These are phyloP conservation scores for Coprinopsis strossmayeri DNA, from an alignment of 768 basidiomycete species.

Conservation along the genomic window DNA sequence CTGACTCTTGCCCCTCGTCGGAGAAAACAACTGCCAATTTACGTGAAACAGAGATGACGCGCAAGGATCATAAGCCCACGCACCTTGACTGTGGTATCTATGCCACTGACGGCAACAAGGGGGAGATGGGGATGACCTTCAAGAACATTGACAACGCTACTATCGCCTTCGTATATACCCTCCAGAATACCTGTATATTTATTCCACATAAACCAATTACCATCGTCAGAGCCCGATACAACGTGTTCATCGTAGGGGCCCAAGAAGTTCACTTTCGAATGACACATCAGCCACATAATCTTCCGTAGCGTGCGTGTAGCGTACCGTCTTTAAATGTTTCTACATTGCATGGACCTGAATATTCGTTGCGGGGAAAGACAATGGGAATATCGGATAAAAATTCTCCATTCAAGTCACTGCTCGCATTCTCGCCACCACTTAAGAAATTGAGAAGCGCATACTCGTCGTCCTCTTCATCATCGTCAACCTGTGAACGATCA, in stretches of 20 bases:
- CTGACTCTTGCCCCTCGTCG: slow-evolving; percentile 35
- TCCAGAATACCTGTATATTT: slow-evolving; percentile 58
- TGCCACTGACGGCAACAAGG: slow-evolving; percentile 80
- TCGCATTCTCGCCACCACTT: no score
- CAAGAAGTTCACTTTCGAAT: slow-evolving; percentile 88
- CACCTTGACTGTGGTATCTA: slow-evolving; percentile 82
- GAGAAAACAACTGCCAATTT: slow-evolving; percentile 54
- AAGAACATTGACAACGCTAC: slow-evolving; percentile 76
- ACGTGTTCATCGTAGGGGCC: slow-evolving; percentile 75
- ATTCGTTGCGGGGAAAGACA: slow-evolving; percentile 58
- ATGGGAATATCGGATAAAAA: slow-evolving; percentile 36
- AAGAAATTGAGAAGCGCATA: slow-evolving; percentile 1
- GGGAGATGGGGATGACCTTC: slow-evolving; percentile 80
- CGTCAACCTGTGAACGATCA: slow-evolving; percentile 25
- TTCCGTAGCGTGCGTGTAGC: no score
- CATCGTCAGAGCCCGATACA: slow-evolving; percentile 81
- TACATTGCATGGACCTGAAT: slow-evolving; percentile 66
- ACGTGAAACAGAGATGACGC: neutral
- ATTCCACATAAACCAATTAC: slow-evolving; percentile 83
- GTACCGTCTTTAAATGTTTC: slow-evolving; percentile 85
- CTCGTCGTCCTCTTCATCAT: slow-evolving; percentile 20
- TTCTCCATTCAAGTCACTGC: neutral
- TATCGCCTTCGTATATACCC: slow-evolving; percentile 82
- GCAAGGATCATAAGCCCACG: neutral
- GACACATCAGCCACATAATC: no score